Base-by-base conservation (phyloP, 495 filamentous ascomycete genomes). In the Aspergillus diversus region DNA sequence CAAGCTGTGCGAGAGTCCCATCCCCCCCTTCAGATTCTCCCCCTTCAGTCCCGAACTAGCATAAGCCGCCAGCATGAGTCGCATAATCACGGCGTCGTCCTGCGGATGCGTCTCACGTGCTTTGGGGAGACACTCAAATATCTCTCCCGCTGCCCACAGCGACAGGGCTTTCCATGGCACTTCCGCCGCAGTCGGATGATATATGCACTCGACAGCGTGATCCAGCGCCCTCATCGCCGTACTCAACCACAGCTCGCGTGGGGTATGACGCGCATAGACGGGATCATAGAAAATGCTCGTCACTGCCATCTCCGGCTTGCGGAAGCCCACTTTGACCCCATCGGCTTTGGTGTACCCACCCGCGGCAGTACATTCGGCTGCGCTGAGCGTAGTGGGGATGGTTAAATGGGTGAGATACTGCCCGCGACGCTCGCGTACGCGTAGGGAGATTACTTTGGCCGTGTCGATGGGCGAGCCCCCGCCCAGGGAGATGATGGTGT, bases 351-450 rank as follows among this genome's bases (percentile, higher is more conserved):
- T 56, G 54, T 56, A 56, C 2, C 32, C 33, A 3, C 43, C 57
- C 32, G 31, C 57, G 8, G 43, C 31, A 5, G 57, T 60, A 7
- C 57, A 60, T 51, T 60, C 57, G 6, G 57, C 57, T 7, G 43
- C 47, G 31, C 57, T 60, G 16, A 60, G 47, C 27, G 46, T 60
- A 11, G 57, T 60, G 5, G 57, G 57, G 47, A 60, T 60, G 31
- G 57, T 32, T 15, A 60, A 34, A 31, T 60, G 57, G 11, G 46
- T 49, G 43, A 60, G 47, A 32, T 46, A 60, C 0, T 21, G 47
- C 1, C 57, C 46, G n/a, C 33, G 43, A 33, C 17, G 32, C 15
- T 49, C 43, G 47, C 33, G 46, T 5, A 35, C 17, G 7, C 35
- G 43, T 27, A 35, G 49, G 16, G 37, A 47, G 33, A 60, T 60